These are phyloP conservation scores for Pestalotiopsis sp. DNA, from an alignment of 2,329 filamentous ascomycete genomes.

Conservation along the genomic window DNA sequence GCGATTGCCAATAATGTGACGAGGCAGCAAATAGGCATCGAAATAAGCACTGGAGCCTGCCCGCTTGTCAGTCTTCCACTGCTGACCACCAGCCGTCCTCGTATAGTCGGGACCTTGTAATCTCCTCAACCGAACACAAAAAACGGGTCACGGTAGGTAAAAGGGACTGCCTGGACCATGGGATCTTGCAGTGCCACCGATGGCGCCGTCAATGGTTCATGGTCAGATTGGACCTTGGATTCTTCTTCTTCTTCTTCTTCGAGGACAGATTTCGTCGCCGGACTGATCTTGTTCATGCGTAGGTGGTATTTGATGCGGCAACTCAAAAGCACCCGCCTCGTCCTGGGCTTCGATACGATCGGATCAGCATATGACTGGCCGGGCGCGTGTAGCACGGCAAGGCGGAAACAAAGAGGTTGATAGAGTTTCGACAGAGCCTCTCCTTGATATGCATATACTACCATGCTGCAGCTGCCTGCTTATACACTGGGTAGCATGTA, in stretches of 20 bases:
- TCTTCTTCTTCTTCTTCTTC: background rate
- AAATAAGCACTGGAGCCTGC: background rate
- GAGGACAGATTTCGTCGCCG: background rate
- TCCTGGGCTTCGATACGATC: background rate
- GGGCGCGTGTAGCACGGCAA: background rate
- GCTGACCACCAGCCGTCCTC: background rate
- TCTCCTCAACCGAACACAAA: background rate
- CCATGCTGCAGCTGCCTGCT: too few species aligned
- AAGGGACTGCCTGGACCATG: background rate
- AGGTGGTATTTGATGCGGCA: background rate
- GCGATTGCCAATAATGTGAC: background rate
- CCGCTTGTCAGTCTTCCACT: background rate
- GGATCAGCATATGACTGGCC: background rate
- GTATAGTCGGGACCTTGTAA: constrained; percentile 1
- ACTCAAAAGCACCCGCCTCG: background rate
- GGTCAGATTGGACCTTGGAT: background rate
- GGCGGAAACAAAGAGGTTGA: background rate
- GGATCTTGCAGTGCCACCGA: constrained; percentile 3
- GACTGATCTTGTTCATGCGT: background rate
- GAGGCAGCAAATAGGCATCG: background rate
- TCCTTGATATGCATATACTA: background rate
- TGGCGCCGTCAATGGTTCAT: background rate
- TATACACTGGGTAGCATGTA: too few species aligned
- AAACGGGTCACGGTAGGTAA: background rate
- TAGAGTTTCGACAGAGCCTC: background rate